Evolutionary conservation across 495 filamentous ascomycete species (phyloP), one percentile per base, ranked within the genome.

Genomic region (Aspergillus wentii): DNA sequence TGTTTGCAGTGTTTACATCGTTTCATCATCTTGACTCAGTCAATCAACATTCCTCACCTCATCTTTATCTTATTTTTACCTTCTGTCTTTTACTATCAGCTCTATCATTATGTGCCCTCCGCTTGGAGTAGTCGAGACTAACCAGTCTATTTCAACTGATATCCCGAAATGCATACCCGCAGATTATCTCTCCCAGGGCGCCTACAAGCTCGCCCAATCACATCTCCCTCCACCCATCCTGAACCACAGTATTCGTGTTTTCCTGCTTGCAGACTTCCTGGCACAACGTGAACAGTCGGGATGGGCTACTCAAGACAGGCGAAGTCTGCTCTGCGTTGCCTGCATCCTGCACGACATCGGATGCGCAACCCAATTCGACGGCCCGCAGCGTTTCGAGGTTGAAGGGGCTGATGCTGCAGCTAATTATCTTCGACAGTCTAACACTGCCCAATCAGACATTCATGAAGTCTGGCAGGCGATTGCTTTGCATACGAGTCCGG

Each of bases 321-420:
- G 26, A n/a, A 29, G 26, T 22, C 23, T 38, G 5, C 35, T 38
- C 1, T 64, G 62, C 46, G 58, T 60, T 1, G 57, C 67, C 1
- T 66, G 58, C 46, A 57, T 72, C 41, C 53, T 67, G 14, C 71
- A 75, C 52, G 71, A 71, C 42, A 48, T 73, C 25, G 67, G 69
- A 15, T 57, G 57, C 9, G 51, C 55, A 1, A n/a, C 18, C n/a
- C 38, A 41, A n/a, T 43, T 59, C 35, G 54, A 72, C 48, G 40
- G 48, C 16, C 43, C 62, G 0, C 58, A 70, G 30, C 61, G 67
- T 5, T 75, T 75, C 44, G 70, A 75, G 39, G 49, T 73, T 43
- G 61, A 63, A 15, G 65, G 63, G 15, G 71, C 59, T 9, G 71
- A 73, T 36, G 62, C 59, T 6, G 64, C 67, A 3, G 57, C 43